These are phyloP conservation scores for Malassezia caprae DNA, from an alignment of 1,284 basidiomycete genomes.

Conservation along the genomic window DNA sequence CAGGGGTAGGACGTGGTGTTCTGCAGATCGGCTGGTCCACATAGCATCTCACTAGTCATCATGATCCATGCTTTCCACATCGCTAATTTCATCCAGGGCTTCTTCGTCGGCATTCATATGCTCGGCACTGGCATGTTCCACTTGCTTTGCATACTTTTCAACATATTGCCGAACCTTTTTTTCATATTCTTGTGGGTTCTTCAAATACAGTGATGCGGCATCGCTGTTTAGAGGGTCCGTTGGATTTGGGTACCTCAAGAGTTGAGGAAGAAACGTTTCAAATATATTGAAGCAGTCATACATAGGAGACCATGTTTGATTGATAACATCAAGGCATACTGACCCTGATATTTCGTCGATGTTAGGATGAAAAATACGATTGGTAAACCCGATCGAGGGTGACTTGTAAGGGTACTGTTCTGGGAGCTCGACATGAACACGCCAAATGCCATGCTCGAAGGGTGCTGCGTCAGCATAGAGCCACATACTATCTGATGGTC, in stretches of 20 bases:
- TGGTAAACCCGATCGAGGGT: slow-evolving; percentile 98
- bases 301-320: slow-evolving; percentile 39
- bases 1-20: slow-evolving; percentile 31
- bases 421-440: slow-evolving; percentile 97
- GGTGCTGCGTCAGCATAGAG: slow-evolving; percentile 58
- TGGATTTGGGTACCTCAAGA: slow-evolving; percentile 92
- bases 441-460: slow-evolving; percentile 92
- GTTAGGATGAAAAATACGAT: slow-evolving; percentile 99
- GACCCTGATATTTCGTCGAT: slow-evolving; percentile 70
- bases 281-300: slow-evolving; percentile 97
- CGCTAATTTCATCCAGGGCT: slow-evolving; percentile 39
- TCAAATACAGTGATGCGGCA: slow-evolving; percentile 89
- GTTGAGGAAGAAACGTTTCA: slow-evolving; percentile 91
- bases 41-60: slow-evolving; percentile 25
- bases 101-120: slow-evolving; percentile 29
- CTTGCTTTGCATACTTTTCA: slow-evolving; percentile 27
- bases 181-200: slow-evolving; percentile 67
- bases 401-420: slow-evolving; percentile 99
- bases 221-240: slow-evolving; percentile 96
- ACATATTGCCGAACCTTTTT: slow-evolving; percentile 39
- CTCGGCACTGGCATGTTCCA: slow-evolving; percentile 20
- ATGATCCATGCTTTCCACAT: slow-evolving; percentile 38
- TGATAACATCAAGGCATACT: slow-evolving; percentile 42
- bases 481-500: slow-evolving; percentile 79
- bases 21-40: slow-evolving; percentile 20